These are phyloP conservation scores for Colletotrichum sp. DNA, from an alignment of 2,329 filamentous ascomycete genomes.

Conservation along the genomic window DNA sequence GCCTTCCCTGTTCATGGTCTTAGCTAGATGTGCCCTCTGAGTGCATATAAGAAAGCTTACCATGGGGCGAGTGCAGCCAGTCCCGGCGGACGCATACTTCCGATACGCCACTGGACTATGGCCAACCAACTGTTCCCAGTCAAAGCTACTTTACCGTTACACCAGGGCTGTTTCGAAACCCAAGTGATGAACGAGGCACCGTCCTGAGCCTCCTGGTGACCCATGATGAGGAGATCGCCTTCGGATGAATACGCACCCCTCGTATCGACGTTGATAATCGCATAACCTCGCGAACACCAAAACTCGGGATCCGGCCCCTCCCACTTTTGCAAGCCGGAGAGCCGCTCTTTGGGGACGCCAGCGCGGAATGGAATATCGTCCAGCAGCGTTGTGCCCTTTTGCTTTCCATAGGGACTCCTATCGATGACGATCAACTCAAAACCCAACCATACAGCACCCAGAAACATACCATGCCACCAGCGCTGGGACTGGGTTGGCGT, in stretches of 20 bases:
- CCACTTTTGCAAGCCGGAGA: background rate
- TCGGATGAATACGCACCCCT: background rate
- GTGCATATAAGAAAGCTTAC: background rate
- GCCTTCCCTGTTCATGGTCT: background rate
- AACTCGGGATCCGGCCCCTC: background rate
- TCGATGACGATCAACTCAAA: rapidly evolving
- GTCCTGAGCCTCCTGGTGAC: background rate
- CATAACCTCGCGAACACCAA: background rate
- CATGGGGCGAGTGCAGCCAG: background rate
- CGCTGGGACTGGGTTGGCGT: background rate
- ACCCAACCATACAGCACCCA: rapidly evolving
- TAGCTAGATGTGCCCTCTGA: background rate
- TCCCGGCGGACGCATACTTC: background rate
- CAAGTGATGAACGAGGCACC: background rate
- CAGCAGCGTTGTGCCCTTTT: background rate
- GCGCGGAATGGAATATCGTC: background rate
- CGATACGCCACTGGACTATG: background rate
- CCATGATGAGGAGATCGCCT: background rate
- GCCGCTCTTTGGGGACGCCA: background rate
- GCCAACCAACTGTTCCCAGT: background rate
- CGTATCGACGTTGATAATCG: background rate
- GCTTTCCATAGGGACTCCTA: background rate
- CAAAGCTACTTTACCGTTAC: background rate
- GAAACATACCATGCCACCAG: background rate
- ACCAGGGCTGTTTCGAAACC: background rate